These are phyloP conservation scores for Sistotremastrum suecicum DNA, from an alignment of 768 basidiomycete species.

Conservation along the genomic window DNA sequence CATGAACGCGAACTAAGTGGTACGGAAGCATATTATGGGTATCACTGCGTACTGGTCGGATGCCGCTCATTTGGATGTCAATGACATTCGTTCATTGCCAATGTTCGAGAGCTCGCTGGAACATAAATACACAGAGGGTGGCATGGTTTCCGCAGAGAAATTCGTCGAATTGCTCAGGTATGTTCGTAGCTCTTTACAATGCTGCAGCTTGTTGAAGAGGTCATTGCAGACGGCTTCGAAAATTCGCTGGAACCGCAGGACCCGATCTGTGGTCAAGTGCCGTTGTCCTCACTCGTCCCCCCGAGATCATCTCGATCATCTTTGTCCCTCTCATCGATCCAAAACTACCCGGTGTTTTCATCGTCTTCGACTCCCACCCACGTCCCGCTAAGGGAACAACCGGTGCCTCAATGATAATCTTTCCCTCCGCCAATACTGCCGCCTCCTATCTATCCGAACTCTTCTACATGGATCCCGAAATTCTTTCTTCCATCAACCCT, in stretches of 20 bases:
- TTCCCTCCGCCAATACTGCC: constrained; percentile 27
- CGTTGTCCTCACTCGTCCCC: constrained; percentile 52
- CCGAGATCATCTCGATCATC: constrained; percentile 50
- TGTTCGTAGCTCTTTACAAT: constrained; percentile 1
- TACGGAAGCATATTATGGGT: constrained; percentile 34
- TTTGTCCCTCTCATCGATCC: constrained; percentile 14
- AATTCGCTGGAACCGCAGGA: constrained; percentile 11
- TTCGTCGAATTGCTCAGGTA: constrained; percentile 23
- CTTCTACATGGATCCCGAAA: constrained; percentile 30
- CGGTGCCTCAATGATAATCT: constrained; percentile 47
- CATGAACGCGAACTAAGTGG: background rate
- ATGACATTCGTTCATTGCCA: constrained; percentile 11
- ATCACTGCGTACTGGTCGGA: constrained; percentile 45
- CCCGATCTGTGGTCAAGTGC: constrained; percentile 17
- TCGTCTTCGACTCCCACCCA: constrained; percentile 57
- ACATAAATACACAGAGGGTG: constrained; percentile 18
- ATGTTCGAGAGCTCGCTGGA: too few relatives aligned
- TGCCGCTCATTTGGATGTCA: constrained; percentile 38
- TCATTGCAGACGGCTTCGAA: background rate
- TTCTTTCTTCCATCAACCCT: constrained; percentile 29
- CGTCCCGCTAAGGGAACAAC: constrained; percentile 37
- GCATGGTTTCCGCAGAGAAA: constrained; percentile 20
- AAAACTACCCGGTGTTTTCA: constrained; percentile 23
- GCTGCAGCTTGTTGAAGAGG: background rate
- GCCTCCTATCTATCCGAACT: constrained; percentile 35